Evolutionary conservation across 345 rosid genomes (phyloP), one percentile per base, ranked within the genome.

Genomic region (Camelina neglecta): DNA sequence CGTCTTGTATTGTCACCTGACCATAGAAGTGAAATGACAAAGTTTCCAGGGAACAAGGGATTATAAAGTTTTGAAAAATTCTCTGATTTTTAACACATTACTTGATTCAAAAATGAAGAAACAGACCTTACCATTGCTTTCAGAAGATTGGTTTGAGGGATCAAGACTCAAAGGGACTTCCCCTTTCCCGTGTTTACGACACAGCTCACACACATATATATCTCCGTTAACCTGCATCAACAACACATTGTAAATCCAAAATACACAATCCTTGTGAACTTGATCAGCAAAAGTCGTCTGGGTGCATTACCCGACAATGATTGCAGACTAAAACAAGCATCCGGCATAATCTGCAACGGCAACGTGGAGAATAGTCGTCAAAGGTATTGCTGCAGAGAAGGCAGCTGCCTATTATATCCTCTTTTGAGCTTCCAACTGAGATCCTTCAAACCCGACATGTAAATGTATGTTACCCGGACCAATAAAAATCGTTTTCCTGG

Each of bases 271-370:
- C 54, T 35, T 39, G 35, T 11, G 26, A 41, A 59, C 15, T 31
- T 23, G 42, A 50, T 21, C 8, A 65, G 29, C 36, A 54, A 13
- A 48, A 71, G 47, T 10, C 15, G 47, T 39, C 50, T 1, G 13
- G 23, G 50, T 41, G 73, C 77, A 54, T 54, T 79, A 94, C 98
- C 92, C 16, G 88, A 64, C 96, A 94, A 65, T 72, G 62, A 80
- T 81, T 82, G 81, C 97, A 94, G 83, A 94, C 89, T 83, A 94
- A 83, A 62, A 94, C 93, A 80, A 94, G 98, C 92, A 92, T 94
- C 71, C 97, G 81, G 81, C 97, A 92, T 44, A 79, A 63, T 55
- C 71, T 81, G 84, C 97, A 92, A 71, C 97, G 86, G 76, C 92
- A 86, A 58, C 97, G 92, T 55, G 90, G 79, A 69, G 93, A 86